Evolutionary conservation across 2,329 filamentous ascomycete genomes (phyloP), one percentile per base, ranked within the genome.

Genomic region (Hysterium pulicare): DNA sequence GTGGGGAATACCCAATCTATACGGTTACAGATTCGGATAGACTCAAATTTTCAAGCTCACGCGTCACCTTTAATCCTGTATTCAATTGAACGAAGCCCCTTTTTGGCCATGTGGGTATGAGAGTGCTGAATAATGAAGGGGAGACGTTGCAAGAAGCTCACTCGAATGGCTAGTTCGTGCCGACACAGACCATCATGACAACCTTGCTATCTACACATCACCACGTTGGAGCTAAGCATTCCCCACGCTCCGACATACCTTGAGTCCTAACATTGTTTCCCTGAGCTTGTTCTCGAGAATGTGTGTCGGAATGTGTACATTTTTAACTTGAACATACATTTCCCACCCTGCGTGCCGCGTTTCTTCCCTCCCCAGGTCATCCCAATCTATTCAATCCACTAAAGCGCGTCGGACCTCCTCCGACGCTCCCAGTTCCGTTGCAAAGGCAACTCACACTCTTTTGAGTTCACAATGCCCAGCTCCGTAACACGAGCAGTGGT

Each of bases 91-190:
- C n/a, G n/a, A n/a, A n/a, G n/a, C n/a, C n/a, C n/a, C n/a, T n/a
- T n/a, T n/a, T n/a, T n/a, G n/a, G n/a, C n/a, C n/a, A n/a, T n/a
- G n/a, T n/a, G n/a, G n/a, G n/a, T n/a, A n/a, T n/a, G n/a, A n/a
- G n/a, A n/a, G n/a, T n/a, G n/a, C n/a, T n/a, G n/a, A n/a, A n/a
- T n/a, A n/a, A n/a, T n/a, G n/a, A n/a, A n/a, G n/a, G n/a, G n/a
- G 19, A 36, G 33, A 36, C 33, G 33, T 36, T 22, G 19, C 33
- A 36, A 22, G 15, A 36, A 36, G 20, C 33, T 36, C 33, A 33
- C 33, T 9, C 9, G n/a, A 9, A n/a, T 36, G 15, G 15, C 33
- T 36, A 20, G 21, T 36, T 36, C 10, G 33, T 19, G 33, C 19
- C n/a, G 10, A 19, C 24, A 13, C 10, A 21, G 10, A 36, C 15